A percentile compares a stretch with the other conserved stretches of the same genome.
Conservation (phyloP, 2,329 filamentous ascomycete species). For the Phoma sp. region DNA sequence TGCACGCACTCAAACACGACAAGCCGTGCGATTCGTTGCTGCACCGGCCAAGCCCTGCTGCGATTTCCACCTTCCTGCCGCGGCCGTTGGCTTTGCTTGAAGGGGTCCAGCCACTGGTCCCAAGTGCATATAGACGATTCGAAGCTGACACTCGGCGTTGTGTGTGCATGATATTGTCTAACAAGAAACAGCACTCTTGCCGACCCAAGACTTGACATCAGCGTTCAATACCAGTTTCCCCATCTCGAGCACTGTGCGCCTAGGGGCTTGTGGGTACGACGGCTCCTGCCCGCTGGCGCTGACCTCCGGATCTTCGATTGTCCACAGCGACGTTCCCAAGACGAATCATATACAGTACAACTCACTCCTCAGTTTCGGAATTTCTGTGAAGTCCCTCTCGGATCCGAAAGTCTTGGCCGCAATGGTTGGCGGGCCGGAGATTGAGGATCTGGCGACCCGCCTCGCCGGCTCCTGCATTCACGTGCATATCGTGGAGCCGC, state of each 20-base stretch:
- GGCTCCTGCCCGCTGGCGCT: neutral
- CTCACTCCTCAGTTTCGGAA: neutral
- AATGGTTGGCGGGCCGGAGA: no score
- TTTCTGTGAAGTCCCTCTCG: no score
- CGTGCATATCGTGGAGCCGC: constrained; percentile 14
- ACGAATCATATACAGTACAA: neutral
- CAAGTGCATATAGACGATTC: neutral
- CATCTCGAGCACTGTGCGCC: constrained; percentile 3
- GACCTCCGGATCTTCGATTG: constrained; percentile 2
- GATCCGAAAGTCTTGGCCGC: no score
- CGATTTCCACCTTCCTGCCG: constrained; percentile 10
- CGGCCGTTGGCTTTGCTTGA: constrained; percentile 4
- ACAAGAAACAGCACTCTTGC: neutral
- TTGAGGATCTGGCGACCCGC: no score
- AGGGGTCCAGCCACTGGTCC: neutral
- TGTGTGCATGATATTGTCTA: neutral
- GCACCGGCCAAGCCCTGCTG: constrained; percentile 1
- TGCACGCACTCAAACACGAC: neutral
- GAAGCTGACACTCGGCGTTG: neutral
- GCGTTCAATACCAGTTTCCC: neutral
- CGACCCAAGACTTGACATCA: neutral
- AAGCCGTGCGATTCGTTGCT: constrained; percentile 10
- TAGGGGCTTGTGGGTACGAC: neutral
- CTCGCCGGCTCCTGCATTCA: neutral
- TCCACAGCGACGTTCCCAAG: neutral